Conservation (phyloP, 2,329 filamentous ascomycete genomes). For the Cryphonectria radicalis region DNA sequence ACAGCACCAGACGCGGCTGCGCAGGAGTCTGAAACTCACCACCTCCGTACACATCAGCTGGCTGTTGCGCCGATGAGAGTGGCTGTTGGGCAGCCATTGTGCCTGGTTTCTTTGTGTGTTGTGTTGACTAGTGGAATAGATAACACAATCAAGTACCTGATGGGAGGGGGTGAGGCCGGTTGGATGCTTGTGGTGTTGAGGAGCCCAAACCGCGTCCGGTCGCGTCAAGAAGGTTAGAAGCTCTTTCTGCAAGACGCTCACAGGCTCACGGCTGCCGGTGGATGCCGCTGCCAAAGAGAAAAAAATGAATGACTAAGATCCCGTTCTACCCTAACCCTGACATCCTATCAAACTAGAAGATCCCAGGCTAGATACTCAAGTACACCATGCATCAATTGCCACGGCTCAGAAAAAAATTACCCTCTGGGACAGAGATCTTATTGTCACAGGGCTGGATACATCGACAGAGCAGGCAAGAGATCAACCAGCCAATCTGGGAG, state of each 20-base stretch:
- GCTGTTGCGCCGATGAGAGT: slow-evolving; percentile 59
- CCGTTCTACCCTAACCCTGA: slow-evolving; percentile 4
- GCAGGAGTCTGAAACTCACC: slow-evolving; percentile 45
- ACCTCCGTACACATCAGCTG: slow-evolving; percentile 67
- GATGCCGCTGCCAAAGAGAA: not conserved
- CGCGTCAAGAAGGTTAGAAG: slow-evolving; percentile 11
- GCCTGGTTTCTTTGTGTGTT: slow-evolving; percentile 28
- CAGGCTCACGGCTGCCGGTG: slow-evolving; percentile 5
- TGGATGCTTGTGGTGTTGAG: slow-evolving; percentile 22
- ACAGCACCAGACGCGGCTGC: slow-evolving; percentile 21
- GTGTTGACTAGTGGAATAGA: not conserved
- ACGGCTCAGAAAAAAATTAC: not conserved
- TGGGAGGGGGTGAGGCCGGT: not conserved
- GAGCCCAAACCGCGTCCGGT: slow-evolving; percentile 13
- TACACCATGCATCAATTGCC: not conserved
- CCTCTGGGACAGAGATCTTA: not conserved
- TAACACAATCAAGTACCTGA: not conserved
- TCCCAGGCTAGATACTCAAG: not conserved
- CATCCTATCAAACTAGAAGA: not conserved
- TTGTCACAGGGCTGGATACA: not conserved
- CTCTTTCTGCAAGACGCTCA: slow-evolving; percentile 10
- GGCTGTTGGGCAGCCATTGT: slow-evolving; percentile 59
- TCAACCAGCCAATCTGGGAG: not conserved
- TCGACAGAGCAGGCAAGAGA: not conserved
- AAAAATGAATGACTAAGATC: slow-evolving; percentile 2